Base-by-base conservation (phyloP, 495 filamentous ascomycete species). In the Cercophora sp. region DNA sequence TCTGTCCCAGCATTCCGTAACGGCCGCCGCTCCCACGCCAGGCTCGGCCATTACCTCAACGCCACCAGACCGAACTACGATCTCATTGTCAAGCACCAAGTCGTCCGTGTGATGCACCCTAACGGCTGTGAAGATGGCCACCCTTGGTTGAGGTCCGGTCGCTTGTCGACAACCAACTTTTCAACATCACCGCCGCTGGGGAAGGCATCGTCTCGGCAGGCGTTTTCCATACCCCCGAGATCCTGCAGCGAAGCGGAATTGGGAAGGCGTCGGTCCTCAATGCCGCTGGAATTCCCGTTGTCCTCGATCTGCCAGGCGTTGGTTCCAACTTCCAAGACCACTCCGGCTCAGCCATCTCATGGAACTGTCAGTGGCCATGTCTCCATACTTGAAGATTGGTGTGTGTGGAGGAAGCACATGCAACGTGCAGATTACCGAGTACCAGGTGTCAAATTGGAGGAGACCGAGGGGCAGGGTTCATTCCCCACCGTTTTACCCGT, bases 141-240 rank as follows among this genome's bases (percentile, higher is more conserved):
- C 60, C 63, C 10, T n/a, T 51, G 4, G 53, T 66, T 15, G 60
- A 66, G 32, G 41, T 59, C 18, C 40, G 47, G 9, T 57, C 57
- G 4, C 40, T 59, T 2, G 48, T 10, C 2, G 52, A 58, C 58
- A 23, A 26, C 56, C 10, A 15, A 5, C 15, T 47, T 3, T 56
- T 58, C 54, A 63, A 59, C 54, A 26, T 57, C 5, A 59, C 57
- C 0, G 51, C 56, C 31, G 48, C 37, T 8, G 48, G n/a, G 9
- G 55, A 56, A 18, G 43, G 27, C 24, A 31, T 46, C 23, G 18
- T 46, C 24, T 27, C 43, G 4, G 43, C 43, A 2, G 43, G 43
- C 6, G 51, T 23, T 3, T 65, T 80, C 35, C 66, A 74, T 23
- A 70, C 74, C 8, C 78, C 78, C 0, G 23, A 23, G 4, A 46